phyloP scores from a whole-genome alignment of 2,329 filamentous ascomycete genomes.

The Neonectria coccinea region DNA sequence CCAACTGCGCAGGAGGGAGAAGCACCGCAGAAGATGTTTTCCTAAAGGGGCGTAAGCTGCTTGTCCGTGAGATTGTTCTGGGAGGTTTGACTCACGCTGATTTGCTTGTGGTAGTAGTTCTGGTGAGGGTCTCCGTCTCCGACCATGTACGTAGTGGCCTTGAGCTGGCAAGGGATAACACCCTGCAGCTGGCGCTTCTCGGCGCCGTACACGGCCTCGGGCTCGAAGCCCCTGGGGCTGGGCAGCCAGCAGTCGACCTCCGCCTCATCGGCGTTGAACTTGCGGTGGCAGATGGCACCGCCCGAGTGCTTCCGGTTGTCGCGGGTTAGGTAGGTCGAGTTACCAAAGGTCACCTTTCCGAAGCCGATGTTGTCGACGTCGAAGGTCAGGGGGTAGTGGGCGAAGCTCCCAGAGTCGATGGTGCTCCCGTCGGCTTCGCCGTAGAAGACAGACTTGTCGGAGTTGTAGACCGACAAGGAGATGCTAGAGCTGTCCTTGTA shows the following conservation, averaged over 20 bases:
- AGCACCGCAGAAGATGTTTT: constrained; percentile 18
- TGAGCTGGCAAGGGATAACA: constrained; percentile 10
- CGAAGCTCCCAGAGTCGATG: constrained; percentile 2
- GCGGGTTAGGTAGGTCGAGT: constrained; percentile 14
- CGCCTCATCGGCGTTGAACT: constrained; percentile 9
- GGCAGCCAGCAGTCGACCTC: constrained; percentile 18
- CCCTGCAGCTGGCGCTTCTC: not conserved
- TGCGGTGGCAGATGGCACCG: constrained; percentile 14
- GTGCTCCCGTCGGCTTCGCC: constrained; percentile 12
- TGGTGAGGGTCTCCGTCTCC: constrained; percentile 24
- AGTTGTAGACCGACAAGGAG: constrained; percentile 11
- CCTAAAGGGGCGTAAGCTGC: not conserved
- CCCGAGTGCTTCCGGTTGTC: constrained; percentile 16
- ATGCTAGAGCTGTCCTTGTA: constrained; percentile 6
- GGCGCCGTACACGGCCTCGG: not conserved
- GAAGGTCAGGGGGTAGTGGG: constrained; percentile 14
- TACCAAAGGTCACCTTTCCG: constrained; percentile 20
- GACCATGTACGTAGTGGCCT: not conserved
- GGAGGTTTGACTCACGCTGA: constrained; percentile 9
- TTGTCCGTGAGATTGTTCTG: not conserved
- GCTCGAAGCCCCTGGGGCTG: not conserved
- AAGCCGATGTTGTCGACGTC: constrained; percentile 12
- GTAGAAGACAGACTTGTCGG: constrained; percentile 15
- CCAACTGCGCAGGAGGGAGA: constrained; percentile 13
- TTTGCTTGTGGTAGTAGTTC: constrained; percentile 24